These are phyloP conservation scores for Phytopythium ostracodes DNA, from an alignment of 352 stramenopile species.

Conservation along the genomic window DNA sequence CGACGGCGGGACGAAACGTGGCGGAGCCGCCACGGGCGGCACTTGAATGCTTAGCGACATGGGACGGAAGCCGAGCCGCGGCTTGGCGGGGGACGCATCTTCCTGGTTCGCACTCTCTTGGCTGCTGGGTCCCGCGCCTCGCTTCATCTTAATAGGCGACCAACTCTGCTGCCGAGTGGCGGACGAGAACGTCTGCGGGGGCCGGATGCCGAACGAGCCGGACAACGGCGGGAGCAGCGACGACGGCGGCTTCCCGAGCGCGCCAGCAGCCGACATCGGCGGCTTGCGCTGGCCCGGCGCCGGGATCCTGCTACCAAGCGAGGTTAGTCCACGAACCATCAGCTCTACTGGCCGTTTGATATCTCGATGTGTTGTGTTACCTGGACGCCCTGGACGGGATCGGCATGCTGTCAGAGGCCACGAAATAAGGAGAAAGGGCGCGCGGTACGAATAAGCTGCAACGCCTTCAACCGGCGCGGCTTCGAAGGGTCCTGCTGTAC, in stretches of 20 bases:
- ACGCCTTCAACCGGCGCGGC: background rate
- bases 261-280: background rate
- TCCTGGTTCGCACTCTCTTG: background rate
- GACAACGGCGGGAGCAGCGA: constrained; percentile 5
- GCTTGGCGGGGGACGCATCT: constrained; percentile 12
- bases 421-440: background rate
- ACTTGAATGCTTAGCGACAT: constrained; percentile 4
- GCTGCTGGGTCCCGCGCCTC: background rate
- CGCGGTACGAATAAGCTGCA: background rate
- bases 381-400: constrained; percentile 2
- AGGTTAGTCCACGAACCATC: background rate
- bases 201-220: constrained; percentile 6
- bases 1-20: constrained; percentile 9
- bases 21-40: constrained; percentile 13
- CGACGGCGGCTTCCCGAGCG: constrained; percentile 6
- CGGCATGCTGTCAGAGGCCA: background rate
- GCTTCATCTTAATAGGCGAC: background rate
- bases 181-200: constrained; percentile 15
- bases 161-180: background rate
- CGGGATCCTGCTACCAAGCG: constrained; percentile 11
- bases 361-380: background rate
- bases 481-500: background rate
- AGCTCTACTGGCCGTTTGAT: too few relatives aligned
- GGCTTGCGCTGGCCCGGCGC: constrained; percentile 15
- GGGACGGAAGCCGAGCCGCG: constrained; percentile 4